phyloP scores from a whole-genome alignment of 2,329 filamentous ascomycete species.

The Chaetomium sp. region DNA sequence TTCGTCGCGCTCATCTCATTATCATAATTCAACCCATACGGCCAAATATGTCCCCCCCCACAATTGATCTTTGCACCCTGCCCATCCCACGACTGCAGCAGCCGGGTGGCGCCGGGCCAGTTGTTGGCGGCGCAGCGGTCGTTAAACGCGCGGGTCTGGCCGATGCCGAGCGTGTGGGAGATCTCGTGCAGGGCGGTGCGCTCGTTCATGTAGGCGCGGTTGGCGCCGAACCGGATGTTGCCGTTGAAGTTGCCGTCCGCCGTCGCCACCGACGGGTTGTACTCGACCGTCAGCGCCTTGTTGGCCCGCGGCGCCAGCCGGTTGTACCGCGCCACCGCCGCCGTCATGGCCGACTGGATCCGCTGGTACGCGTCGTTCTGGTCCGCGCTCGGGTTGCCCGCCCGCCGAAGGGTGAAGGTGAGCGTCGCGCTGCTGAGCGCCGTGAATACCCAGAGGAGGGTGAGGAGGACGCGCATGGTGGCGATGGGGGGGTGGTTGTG shows the following conservation, averaged over 20 bases:
- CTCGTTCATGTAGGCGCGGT: slow-evolving; percentile 52
- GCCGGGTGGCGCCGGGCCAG: slow-evolving; percentile 46
- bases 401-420: slow-evolving; percentile 44
- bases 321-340: slow-evolving; percentile 47
- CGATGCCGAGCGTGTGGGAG: slow-evolving; percentile 51
- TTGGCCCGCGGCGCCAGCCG: slow-evolving; percentile 39
- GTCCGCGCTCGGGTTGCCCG: slow-evolving; percentile 46
- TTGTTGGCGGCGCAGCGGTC: slow-evolving; percentile 43
- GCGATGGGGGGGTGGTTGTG: not conserved
- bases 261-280: slow-evolving; percentile 48
- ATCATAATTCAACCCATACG: slow-evolving; percentile 48
- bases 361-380: slow-evolving; percentile 47
- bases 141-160: slow-evolving; percentile 47
- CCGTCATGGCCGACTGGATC: slow-evolving; percentile 48
- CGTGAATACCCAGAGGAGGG: slow-evolving; percentile 38
- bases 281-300: slow-evolving; percentile 46
- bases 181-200: slow-evolving; percentile 54
- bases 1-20: slow-evolving; percentile 50
- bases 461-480: slow-evolving; percentile 43
- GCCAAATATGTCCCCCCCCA: slow-evolving; percentile 46
- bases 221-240: slow-evolving; percentile 50
- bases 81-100: slow-evolving; percentile 49
- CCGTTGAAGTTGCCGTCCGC: slow-evolving; percentile 51
- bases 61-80: slow-evolving; percentile 43
- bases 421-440: slow-evolving; percentile 43